Conservation (phyloP, 2,329 filamentous ascomycete genomes). For the Drechslerella dactyloides region DNA sequence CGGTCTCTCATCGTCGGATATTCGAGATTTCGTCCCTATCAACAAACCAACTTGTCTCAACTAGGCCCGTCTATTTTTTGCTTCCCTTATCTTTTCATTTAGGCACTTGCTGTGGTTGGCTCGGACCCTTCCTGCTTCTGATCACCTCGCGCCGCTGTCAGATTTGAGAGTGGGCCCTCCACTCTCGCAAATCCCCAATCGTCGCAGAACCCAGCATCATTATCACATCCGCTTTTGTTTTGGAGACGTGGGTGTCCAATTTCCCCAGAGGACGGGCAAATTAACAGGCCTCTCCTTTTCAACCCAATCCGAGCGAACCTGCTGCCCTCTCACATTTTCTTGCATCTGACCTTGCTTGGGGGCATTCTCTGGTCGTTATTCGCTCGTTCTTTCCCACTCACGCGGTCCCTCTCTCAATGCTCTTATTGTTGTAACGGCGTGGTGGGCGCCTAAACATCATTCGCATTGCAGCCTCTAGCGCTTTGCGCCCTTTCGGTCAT, state of each 20-base stretch:
- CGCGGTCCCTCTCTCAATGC: conserved; percentile 28
- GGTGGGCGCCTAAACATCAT: conserved; percentile 51
- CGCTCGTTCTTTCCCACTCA: conserved; percentile 31
- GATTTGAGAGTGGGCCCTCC: conserved; percentile 45
- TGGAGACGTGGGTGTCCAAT: conserved; percentile 43
- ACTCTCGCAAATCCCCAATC: conserved; percentile 20
- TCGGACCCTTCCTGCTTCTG: conserved; percentile 38
- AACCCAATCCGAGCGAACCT: conserved; percentile 41
- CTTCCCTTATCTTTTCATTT: conserved; percentile 34
- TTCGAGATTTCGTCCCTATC: conserved; percentile 36
- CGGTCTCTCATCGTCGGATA: conserved; percentile 22
- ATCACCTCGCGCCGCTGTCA: conserved; percentile 50
- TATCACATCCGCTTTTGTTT: conserved; percentile 36
- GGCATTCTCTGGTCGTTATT: conserved; percentile 29
- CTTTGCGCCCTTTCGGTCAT: conserved; percentile 51
- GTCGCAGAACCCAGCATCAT: conserved; percentile 34
- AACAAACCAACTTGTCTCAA: conserved; percentile 32
- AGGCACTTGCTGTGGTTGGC: conserved; percentile 34
- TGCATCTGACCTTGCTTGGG: conserved; percentile 17
- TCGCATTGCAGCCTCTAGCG: conserved; percentile 52
- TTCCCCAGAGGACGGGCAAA: conserved; percentile 48
- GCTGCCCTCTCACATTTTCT: conserved; percentile 24
- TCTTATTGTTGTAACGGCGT: conserved; percentile 48
- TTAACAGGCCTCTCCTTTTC: conserved; percentile 44
- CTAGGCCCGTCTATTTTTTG: conserved; percentile 31